Conservation (phyloP, 2,329 filamentous ascomycete species). For the Pleomassaria siparia region DNA sequence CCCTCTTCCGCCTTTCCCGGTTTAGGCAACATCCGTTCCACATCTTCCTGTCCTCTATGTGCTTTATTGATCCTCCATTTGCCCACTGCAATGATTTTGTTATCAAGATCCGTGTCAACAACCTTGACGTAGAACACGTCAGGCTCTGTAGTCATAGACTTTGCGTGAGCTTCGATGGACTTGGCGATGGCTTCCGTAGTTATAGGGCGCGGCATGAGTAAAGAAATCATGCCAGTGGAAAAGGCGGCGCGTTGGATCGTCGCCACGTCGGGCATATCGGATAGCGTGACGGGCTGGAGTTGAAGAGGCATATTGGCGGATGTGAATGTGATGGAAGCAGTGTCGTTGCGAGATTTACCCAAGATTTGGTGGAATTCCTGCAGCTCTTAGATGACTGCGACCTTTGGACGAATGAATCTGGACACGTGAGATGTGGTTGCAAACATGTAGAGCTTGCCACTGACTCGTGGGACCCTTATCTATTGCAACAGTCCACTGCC, state of each 20-base stretch:
- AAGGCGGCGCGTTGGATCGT: slow-evolving; percentile 34
- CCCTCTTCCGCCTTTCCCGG: slow-evolving; percentile 27
- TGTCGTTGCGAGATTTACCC: too few relatives aligned
- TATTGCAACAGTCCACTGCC: too few relatives aligned
- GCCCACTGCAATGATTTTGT: slow-evolving; percentile 36
- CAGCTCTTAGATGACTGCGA: too few relatives aligned
- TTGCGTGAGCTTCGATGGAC: slow-evolving; percentile 26
- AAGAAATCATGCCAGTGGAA: slow-evolving; percentile 22
- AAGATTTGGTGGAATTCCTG: too few relatives aligned
- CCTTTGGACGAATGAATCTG: too few relatives aligned
- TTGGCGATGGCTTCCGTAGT: slow-evolving; percentile 22
- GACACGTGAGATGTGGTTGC: too few relatives aligned
- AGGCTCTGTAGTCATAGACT: slow-evolving; percentile 26
- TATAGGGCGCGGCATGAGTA: slow-evolving; percentile 21
- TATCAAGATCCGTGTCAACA: slow-evolving; percentile 34
- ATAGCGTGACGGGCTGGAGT: slow-evolving; percentile 26
- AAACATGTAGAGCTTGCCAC: too few relatives aligned
- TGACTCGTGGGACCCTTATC: too few relatives aligned
- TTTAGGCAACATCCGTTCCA: slow-evolving; percentile 30
- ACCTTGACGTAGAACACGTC: slow-evolving; percentile 35
- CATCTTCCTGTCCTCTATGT: slow-evolving; percentile 33
- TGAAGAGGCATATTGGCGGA: slow-evolving; percentile 36
- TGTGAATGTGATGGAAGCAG: not conserved
- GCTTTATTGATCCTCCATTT: slow-evolving; percentile 41
- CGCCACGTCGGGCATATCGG: slow-evolving; percentile 33